phyloP scores from a whole-genome alignment of 192 early-diverging fungal species.

The Gaertneriomyces semiglobifer region DNA sequence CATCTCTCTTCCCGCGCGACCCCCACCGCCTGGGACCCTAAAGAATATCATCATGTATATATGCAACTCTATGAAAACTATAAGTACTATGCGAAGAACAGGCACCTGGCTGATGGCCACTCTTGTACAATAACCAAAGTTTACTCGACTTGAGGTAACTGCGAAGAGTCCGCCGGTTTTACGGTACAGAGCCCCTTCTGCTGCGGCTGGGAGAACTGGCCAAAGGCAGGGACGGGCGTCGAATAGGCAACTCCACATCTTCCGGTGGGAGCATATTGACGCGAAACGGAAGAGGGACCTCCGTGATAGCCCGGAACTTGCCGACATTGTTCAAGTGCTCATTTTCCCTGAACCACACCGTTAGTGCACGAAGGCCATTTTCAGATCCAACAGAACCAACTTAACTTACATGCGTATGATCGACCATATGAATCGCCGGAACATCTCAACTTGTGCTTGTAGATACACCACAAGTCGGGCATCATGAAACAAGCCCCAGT shows the following conservation, averaged over 20 bases:
- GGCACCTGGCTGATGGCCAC: no score
- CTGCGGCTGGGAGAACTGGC: no score
- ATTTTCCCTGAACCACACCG: slow-evolving; percentile 33
- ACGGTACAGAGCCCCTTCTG: no score
- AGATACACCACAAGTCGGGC: slow-evolving; percentile 36
- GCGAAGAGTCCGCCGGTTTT: no score
- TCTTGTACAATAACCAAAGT: no score
- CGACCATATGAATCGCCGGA: slow-evolving; percentile 42
- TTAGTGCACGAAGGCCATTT: background rate
- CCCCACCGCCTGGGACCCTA: slow-evolving; percentile 88
- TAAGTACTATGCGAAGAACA: no score
- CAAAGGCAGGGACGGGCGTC: no score
- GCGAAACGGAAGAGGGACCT: slow-evolving; percentile 36
- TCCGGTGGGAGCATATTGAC: no score
- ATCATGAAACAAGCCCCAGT: slow-evolving; percentile 41
- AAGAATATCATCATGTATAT: background rate
- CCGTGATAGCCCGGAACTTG: slow-evolving; percentile 41
- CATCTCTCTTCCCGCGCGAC: slow-evolving; percentile 95
- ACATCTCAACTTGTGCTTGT: slow-evolving; percentile 38
- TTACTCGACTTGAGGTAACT: no score
- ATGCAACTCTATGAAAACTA: no score
- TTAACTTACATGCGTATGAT: slow-evolving; percentile 39
- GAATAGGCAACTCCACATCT: no score
- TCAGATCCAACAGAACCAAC: background rate
- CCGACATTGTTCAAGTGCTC: slow-evolving; percentile 48